These are phyloP conservation scores for Thermothielavioides terrestris DNA, from an alignment of 495 filamentous ascomycete species.

Conservation along the genomic window DNA sequence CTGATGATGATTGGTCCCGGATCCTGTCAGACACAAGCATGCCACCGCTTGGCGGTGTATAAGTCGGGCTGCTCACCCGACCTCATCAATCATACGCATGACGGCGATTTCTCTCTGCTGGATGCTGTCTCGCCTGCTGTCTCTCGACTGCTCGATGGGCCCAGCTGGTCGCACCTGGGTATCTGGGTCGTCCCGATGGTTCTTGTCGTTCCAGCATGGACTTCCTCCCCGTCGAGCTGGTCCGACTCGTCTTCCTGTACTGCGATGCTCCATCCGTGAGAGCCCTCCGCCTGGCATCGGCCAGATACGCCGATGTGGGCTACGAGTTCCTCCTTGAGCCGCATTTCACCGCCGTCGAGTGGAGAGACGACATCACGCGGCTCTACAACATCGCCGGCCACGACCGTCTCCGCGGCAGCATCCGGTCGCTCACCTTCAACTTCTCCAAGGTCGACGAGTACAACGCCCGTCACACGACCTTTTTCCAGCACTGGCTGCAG, in stretches of 20 bases:
- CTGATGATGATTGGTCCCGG: not conserved
- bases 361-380: slow-evolving; percentile 39
- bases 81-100: too few species aligned
- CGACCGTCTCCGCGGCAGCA: slow-evolving; percentile 33
- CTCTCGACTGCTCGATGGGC: slow-evolving; percentile 2
- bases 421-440: slow-evolving; percentile 38
- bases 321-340: slow-evolving; percentile 37
- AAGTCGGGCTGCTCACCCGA: slow-evolving; percentile 1
- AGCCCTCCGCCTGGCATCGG: slow-evolving; percentile 32
- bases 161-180: slow-evolving; percentile 1
- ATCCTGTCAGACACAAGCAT: slow-evolving; percentile 4
- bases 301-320: slow-evolving; percentile 34
- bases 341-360: slow-evolving; percentile 36
- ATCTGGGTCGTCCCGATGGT: slow-evolving; percentile 4
- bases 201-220: slow-evolving; percentile 21
- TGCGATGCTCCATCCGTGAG: slow-evolving; percentile 33
- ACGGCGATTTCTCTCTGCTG: not conserved
- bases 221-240: slow-evolving; percentile 38
- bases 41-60: slow-evolving; percentile 10
- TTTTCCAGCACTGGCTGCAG: slow-evolving; percentile 35
- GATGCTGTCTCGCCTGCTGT: not conserved
- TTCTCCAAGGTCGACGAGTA: slow-evolving; percentile 37
- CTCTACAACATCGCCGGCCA: slow-evolving; percentile 37
- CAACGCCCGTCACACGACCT: slow-evolving; percentile 33
- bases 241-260: slow-evolving; percentile 38